A percentile compares a stretch with the other conserved stretches of the same genome.
These are phyloP conservation scores for Monosporascus sp. DNA, from an alignment of 2,329 filamentous ascomycete species.

Conservation along the genomic window DNA sequence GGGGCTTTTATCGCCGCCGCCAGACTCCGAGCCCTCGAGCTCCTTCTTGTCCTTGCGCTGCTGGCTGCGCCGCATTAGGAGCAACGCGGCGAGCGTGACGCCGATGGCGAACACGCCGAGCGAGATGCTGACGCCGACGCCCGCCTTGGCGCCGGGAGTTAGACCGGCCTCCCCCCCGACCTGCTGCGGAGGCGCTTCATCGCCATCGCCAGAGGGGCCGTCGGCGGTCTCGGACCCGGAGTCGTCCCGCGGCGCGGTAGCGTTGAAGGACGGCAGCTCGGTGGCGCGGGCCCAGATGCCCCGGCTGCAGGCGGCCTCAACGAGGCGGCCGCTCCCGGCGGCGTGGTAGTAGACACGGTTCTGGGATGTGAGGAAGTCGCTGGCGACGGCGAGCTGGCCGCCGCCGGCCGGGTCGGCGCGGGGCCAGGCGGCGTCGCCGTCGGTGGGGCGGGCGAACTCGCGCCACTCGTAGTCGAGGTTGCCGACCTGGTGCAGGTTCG, in stretches of 20 bases:
- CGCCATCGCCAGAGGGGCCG: neutral
- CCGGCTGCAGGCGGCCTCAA: slow-evolving; percentile 25
- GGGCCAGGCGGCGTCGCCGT: slow-evolving; percentile 18
- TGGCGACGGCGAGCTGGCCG: slow-evolving; percentile 25
- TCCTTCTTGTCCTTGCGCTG: slow-evolving; percentile 3
- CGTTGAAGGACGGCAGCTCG: slow-evolving; percentile 20
- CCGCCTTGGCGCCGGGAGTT: slow-evolving; percentile 29
- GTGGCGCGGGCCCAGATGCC: slow-evolving; percentile 25
- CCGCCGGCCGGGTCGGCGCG: slow-evolving; percentile 18
- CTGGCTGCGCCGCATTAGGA: slow-evolving; percentile 22
- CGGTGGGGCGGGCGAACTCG: slow-evolving; percentile 12
- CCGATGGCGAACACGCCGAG: slow-evolving; percentile 27
- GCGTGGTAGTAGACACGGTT: slow-evolving; percentile 29
- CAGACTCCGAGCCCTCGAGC: slow-evolving; percentile 9
- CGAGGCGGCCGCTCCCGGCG: slow-evolving; percentile 22
- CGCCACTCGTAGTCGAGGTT: slow-evolving; percentile 24
- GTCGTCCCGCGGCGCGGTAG: slow-evolving; percentile 7
- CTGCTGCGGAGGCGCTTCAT: neutral
- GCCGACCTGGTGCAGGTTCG: slow-evolving; percentile 25
- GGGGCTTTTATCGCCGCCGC: slow-evolving; percentile 3
- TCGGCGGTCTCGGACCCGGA: slow-evolving; percentile 2
- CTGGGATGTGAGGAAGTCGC: slow-evolving; percentile 16
- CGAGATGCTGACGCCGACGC: slow-evolving; percentile 30
- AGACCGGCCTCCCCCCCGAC: slow-evolving; percentile 15
- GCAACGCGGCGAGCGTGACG: slow-evolving; percentile 21